Evolutionary conservation across 345 rosid species (phyloP), one percentile per base, ranked within the genome.

Genomic region (Kandelia obovata): DNA sequence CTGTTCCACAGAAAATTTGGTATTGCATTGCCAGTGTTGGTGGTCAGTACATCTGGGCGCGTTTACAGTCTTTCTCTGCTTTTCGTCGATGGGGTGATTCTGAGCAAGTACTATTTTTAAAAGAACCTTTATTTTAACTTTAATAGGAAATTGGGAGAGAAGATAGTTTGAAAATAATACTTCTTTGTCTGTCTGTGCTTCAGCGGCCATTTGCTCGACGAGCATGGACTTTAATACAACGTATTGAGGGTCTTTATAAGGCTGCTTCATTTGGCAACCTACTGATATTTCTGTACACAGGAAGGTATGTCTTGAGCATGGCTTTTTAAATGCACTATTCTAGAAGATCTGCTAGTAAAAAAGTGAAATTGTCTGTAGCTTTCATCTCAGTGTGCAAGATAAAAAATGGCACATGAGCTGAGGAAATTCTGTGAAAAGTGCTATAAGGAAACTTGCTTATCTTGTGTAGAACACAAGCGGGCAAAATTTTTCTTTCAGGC

Each of bases 41-140:
- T 77, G 94, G 99, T 68, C 99, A 92, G 62, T 95, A 92, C 73
- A 77, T 92, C 62, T 92, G 92, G 91, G 86, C 96, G 65, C 90
- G 98, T 53, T 70, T 90, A 69, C 96, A 92, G 70, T 89, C 96
- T 0, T 95, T 95, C 74, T 95, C 99, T 63, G 98, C 98, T 69
- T 95, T 95, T 73, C 92, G 96, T 57, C 82, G 97, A 82, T 95
- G 98, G 99, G 99, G 97, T 69, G 88, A 92, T 77, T 87, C 99
- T 76, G 94, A 90, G 73, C 96, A 87, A 97, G 93, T 89, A 23
- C 26, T 32, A 25, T 17, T 57, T 34, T 58, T 66, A 39, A 56
- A 43, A 43, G 49, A 43, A 43, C 17, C 49, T 43, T 11, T 43
- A 43, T 43, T 43, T 43, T 19, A 43, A 43, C 49, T 43, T 43